Percentiles rank a stretch among this genome's conserved stretches.
These are phyloP conservation scores for Pseudognaphalium luteoalbum DNA, from an alignment of 129 eudicot genomes.

Conservation along the genomic window DNA sequence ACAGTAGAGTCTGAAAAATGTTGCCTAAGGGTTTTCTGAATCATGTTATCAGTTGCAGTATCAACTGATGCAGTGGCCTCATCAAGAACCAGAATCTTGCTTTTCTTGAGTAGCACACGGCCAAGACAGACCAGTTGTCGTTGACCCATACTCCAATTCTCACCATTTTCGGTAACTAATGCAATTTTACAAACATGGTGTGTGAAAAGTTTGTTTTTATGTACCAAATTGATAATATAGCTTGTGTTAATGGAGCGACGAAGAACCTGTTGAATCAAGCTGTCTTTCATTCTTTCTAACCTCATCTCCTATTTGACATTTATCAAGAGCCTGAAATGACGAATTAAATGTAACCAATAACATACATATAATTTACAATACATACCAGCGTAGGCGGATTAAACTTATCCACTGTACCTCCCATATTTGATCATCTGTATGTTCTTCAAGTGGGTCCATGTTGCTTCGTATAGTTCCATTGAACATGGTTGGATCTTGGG, in stretches of 20 bases:
- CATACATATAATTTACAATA: not conserved
- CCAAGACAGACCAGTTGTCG: constrained; percentile 26
- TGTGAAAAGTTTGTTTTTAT: not conserved
- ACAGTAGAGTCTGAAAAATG: constrained; percentile 31
- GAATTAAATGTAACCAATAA: not conserved
- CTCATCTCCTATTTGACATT: constrained; percentile 33
- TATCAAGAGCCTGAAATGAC: constrained; percentile 34
- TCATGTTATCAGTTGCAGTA: constrained; percentile 27
- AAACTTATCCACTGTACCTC: not conserved
- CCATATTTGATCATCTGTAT: constrained; percentile 65
- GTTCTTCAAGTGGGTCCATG: constrained; percentile 93
- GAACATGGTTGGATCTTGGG: constrained; percentile 98
- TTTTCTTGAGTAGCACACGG: constrained; percentile 28
- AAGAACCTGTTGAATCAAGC: constrained; percentile 27
- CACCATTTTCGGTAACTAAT: constrained; percentile 28
- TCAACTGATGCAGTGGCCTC: constrained; percentile 34
- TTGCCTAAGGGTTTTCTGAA: constrained; percentile 17
- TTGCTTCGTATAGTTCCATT: constrained; percentile 78
- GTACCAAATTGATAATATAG: not conserved
- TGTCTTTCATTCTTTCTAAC: constrained; percentile 26
- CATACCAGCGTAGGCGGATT: not conserved
- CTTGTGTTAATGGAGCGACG: not conserved
- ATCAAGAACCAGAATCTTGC: constrained; percentile 29
- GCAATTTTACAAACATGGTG: constrained; percentile 1
- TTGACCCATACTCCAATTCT: constrained; percentile 31